These are phyloP conservation scores for Periconia macrospinosa DNA, from an alignment of 2,329 filamentous ascomycete genomes.

Conservation along the genomic window DNA sequence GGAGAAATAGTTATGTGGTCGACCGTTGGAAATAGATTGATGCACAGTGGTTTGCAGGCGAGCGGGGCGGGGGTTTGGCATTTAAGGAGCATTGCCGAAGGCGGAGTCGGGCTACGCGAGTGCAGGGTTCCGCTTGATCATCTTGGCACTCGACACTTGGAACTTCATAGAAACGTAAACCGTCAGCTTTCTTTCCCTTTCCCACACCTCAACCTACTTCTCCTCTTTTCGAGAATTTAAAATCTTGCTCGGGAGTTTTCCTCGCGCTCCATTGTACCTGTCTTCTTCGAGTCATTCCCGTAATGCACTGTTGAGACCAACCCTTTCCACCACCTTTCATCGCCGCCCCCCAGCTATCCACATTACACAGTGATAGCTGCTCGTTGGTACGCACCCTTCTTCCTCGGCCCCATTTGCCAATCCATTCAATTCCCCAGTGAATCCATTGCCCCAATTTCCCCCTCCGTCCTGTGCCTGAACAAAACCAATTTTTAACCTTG, in stretches of 20 bases:
- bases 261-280: constrained; percentile 5
- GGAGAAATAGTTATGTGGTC: too few relatives aligned
- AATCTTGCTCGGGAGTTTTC: neutral
- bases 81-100: neutral
- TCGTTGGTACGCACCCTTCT: constrained; percentile 4
- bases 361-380: neutral
- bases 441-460: neutral
- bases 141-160: constrained; percentile 4
- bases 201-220: neutral
- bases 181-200: constrained; percentile 1
- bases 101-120: too few relatives aligned
- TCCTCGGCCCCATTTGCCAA: neutral
- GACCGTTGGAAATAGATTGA: too few relatives aligned
- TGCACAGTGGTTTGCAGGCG: too few relatives aligned
- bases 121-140: too few relatives aligned
- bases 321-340: neutral
- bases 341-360: neutral
- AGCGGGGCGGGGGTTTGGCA: too few relatives aligned
- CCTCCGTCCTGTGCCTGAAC: neutral
- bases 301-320: constrained; percentile 8
- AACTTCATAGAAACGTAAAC: constrained; percentile 4
- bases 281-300: neutral
- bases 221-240: neutral
- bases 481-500: neutral
- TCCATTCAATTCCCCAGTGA: neutral